Percentiles rank a stretch among this genome's conserved stretches.
phyloP scores from a whole-genome alignment of 129 eudicot species.

The Ambrosia artemisiifolia region DNA sequence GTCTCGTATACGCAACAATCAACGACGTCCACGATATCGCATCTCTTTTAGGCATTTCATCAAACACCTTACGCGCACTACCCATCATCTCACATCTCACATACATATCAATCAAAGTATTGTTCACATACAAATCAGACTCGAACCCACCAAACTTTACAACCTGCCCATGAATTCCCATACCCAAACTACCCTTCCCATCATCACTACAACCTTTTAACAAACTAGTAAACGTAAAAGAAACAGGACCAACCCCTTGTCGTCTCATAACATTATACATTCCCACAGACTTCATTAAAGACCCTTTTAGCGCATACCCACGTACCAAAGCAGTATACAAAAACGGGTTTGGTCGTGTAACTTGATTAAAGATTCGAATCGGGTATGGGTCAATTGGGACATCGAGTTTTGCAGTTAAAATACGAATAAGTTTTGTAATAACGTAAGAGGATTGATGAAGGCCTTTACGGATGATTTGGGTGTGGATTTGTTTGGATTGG shows the following conservation, averaged over 20 bases:
- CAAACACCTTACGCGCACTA: slow-evolving; percentile 16
- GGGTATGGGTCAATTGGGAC: slow-evolving; percentile 58
- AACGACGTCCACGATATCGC: slow-evolving; percentile 61
- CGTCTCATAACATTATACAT: slow-evolving; percentile 53
- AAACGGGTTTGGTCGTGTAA: slow-evolving; percentile 56
- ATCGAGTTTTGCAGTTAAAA: slow-evolving; percentile 27
- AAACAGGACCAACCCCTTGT: slow-evolving; percentile 47
- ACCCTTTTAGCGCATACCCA: slow-evolving; percentile 49
- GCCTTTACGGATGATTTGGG: slow-evolving; percentile 44
- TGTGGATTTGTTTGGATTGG: slow-evolving; percentile 56
- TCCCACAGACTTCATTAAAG: slow-evolving; percentile 33
- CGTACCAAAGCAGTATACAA: slow-evolving; percentile 66
- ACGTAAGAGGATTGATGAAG: slow-evolving; percentile 55
- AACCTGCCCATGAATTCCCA: slow-evolving; percentile 57
- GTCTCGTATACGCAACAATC: slow-evolving; percentile 54
- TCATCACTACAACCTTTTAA: slow-evolving; percentile 42
- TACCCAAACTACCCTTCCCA: slow-evolving; percentile 41
- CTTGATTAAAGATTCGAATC: slow-evolving; percentile 39
- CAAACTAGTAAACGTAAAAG: slow-evolving; percentile 65
- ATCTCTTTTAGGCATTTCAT: slow-evolving; percentile 43
- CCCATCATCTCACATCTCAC: slow-evolving; percentile 42
- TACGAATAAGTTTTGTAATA: slow-evolving; percentile 58
- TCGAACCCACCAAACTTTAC: slow-evolving; percentile 56
- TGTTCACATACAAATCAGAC: slow-evolving; percentile 53
- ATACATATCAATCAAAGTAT: slow-evolving; percentile 62